Evolutionary conservation across 805 yeast species (phyloP).

Genomic region (Candida orba): DNA sequence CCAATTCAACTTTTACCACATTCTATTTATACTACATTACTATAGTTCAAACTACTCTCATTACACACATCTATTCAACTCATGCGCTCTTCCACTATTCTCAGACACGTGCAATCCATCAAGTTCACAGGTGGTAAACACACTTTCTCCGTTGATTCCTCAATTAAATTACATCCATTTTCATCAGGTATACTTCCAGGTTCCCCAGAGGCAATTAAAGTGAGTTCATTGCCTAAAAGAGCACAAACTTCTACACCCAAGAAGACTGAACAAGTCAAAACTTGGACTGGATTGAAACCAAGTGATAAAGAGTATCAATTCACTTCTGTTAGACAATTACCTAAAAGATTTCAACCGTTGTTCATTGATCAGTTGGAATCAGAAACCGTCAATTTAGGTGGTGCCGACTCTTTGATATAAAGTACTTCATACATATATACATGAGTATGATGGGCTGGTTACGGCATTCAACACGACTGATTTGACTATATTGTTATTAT

Average conservation of each 20-base stretch:
- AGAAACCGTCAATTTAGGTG: slow-evolving; percentile 75
- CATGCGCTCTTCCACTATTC: slow-evolving; percentile 27
- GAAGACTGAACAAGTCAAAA: slow-evolving; percentile 6
- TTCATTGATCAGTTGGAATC: slow-evolving; percentile 61
- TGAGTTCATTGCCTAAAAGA: slow-evolving; percentile 19
- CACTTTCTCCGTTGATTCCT: slow-evolving; percentile 31
- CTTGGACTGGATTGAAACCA: slow-evolving; percentile 46
- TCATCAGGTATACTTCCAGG: slow-evolving; percentile 39
- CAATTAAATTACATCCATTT: slow-evolving; percentile 33
- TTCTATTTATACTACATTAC: too few species aligned
- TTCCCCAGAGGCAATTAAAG: slow-evolving; percentile 19
- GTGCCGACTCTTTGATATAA: slow-evolving; percentile 39
- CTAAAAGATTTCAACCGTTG: slow-evolving; percentile 65
- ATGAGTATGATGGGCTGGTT: too few species aligned
- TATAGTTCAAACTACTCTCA: too few species aligned
- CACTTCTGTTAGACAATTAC: slow-evolving; percentile 56
- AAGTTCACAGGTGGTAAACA: slow-evolving; percentile 84
- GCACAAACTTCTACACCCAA: slow-evolving; percentile 8
- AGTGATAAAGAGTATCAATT: slow-evolving; percentile 31
- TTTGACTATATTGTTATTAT: too few species aligned
- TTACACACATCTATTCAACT: too few species aligned
- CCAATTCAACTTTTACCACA: background rate
- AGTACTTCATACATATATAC: too few species aligned
- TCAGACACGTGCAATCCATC: slow-evolving; percentile 51
- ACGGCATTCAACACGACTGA: too few species aligned